Evolutionary conservation across 257 asterid genomes (phyloP).

Genomic region (Lithospermum erythrorhizon): DNA sequence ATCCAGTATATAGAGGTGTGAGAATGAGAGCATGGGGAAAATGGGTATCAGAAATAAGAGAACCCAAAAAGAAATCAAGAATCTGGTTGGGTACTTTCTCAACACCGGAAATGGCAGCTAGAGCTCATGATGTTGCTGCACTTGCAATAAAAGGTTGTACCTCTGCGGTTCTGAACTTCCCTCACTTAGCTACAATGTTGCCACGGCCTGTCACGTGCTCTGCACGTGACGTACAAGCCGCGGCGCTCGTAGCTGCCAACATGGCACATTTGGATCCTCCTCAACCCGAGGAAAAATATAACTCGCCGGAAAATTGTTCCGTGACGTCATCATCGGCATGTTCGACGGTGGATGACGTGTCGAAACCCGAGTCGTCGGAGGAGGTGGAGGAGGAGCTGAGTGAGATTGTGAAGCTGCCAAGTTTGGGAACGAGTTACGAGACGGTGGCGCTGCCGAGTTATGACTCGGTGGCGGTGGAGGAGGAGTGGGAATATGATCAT

Average conservation of each 20-base stretch:
- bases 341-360: slow-evolving; percentile 5
- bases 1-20: slow-evolving; percentile 50
- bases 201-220: slow-evolving; percentile 49
- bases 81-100: slow-evolving; percentile 67
- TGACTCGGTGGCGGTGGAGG: slow-evolving; percentile 18
- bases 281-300: neutral
- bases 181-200: slow-evolving; percentile 3
- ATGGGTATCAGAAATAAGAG: slow-evolving; percentile 69
- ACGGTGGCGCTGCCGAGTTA: slow-evolving; percentile 15
- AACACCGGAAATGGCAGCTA: slow-evolving; percentile 59
- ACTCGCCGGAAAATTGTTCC: neutral
- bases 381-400: slow-evolving; percentile 36
- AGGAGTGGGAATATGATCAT: slow-evolving; percentile 35
- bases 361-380: neutral
- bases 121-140: slow-evolving; percentile 70
- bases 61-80: slow-evolving; percentile 42
- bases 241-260: slow-evolving; percentile 66
- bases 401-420: slow-evolving; percentile 63
- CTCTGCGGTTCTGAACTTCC: neutral
- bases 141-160: neutral
- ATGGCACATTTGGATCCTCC: slow-evolving; percentile 36
- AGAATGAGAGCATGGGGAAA: slow-evolving; percentile 56
- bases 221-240: slow-evolving; percentile 50
- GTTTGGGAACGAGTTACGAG: slow-evolving; percentile 32
- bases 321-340: slow-evolving; percentile 1